Base-by-base conservation (phyloP, 1,139 yeast genomes). In the Hyphopichia buzzinii region DNA sequence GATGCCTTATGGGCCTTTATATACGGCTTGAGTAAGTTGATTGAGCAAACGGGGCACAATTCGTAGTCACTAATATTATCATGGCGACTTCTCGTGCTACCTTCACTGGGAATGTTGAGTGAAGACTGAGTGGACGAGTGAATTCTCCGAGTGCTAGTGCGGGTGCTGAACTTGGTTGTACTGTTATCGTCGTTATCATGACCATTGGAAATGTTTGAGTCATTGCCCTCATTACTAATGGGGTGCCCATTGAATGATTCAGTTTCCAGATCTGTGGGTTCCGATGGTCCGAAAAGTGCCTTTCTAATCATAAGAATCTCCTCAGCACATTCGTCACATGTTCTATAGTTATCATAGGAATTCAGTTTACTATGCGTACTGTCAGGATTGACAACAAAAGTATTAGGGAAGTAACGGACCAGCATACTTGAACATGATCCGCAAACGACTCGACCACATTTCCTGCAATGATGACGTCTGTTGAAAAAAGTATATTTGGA, bases 381-480 rank as follows among this genome's bases (percentile, higher is more conserved):
- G 13, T 48, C 41, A 1, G 67, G 58, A 37, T 47, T 57, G 2
- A 64, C 64, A 3, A 74, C 59, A 26, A 55, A 48, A 0, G 77
- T 64, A 37, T 62, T 60, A 26, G 72, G 62, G 41, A 71, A 64
- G 50, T 72, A 74, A 26, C 52, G 59, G 11, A 74, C 66, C 26
- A 58, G 55, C 17, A 73, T 69, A 11, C 64, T 54, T 17, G 95
- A 78, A 55, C 95, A 82, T 38, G 64, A 49, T 30, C 79, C 80
- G 62, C 96, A 84, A 19, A 81, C 84, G 4, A 86, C 82, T 37
- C 79, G 59, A 28, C 96, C 92, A 68, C 96, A 85, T 55, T 82
- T 77, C 54, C 95, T 70, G 57, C 99, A 92, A 60, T 92, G 98
- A 60, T 94, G 98, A 43, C 94, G 76, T 39, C 98, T 74, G 53